Conservation (phyloP, 805 yeast genomes). For the Sugiyamaella floridensis region DNA sequence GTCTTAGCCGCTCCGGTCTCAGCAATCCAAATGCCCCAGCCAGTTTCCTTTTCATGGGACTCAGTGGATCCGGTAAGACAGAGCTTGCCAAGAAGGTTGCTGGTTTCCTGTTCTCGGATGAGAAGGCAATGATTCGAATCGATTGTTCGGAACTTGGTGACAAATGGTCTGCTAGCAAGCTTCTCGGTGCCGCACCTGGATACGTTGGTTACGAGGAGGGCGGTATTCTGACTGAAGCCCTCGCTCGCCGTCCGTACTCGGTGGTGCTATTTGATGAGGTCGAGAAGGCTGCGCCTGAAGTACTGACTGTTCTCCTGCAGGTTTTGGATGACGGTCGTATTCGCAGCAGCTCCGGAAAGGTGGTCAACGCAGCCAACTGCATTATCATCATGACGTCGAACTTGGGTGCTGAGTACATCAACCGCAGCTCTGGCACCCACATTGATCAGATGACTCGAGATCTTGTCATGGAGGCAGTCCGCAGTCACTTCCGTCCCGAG, state of each 20-base stretch:
- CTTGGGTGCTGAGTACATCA: slow-evolving; percentile 88
- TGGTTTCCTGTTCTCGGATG: slow-evolving; percentile 92
- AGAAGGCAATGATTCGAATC: slow-evolving; percentile 92
- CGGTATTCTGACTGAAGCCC: slow-evolving; percentile 89
- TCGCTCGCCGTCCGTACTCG: slow-evolving; percentile 87
- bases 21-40: slow-evolving; percentile 97
- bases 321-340: slow-evolving; percentile 94
- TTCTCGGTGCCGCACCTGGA: slow-evolving; percentile 97
- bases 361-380: slow-evolving; percentile 85
- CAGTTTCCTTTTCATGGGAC: slow-evolving; percentile 87
- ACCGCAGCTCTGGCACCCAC: slow-evolving; percentile 50
- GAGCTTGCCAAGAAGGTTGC: slow-evolving; percentile 96
- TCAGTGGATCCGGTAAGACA: slow-evolving; percentile 97
- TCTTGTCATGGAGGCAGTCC: slow-evolving; percentile 75
- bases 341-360: slow-evolving; percentile 89
- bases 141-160: slow-evolving; percentile 96
- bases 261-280: slow-evolving; percentile 96
- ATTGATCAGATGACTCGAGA: slow-evolving; percentile 64
- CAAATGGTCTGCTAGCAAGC: slow-evolving; percentile 90
- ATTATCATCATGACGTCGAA: slow-evolving; percentile 96
- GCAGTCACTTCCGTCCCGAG: slow-evolving; percentile 92
- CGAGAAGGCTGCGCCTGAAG: slow-evolving; percentile 98
- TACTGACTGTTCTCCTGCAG: slow-evolving; percentile 82
- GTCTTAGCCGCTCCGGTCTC: slow-evolving; percentile 88
- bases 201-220: slow-evolving; percentile 97